phyloP scores from a whole-genome alignment of 805 yeast species.

The Wickerhamomyces queroliae region DNA sequence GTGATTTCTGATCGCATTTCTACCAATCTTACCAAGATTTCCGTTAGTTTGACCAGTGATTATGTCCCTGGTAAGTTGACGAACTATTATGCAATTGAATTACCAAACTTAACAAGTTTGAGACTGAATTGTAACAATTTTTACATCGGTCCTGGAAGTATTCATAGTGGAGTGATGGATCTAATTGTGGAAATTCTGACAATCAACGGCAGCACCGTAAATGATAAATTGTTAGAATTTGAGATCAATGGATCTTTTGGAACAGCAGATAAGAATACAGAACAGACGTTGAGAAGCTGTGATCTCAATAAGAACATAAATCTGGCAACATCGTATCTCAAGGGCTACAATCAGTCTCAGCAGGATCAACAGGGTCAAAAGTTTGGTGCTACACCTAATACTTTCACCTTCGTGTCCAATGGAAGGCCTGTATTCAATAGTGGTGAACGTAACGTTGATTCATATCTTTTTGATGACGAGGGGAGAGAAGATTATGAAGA shows the following conservation, averaged over 20 bases:
- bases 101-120: slow-evolving; percentile 9
- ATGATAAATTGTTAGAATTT: slow-evolving; percentile 3
- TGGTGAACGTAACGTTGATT: background rate
- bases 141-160: background rate
- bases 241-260: slow-evolving; percentile 20
- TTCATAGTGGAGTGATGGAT: background rate
- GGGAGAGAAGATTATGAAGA: slow-evolving; percentile 1
- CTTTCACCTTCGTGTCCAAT: background rate
- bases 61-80: background rate
- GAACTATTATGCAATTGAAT: background rate
- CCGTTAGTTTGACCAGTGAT: slow-evolving; percentile 5
- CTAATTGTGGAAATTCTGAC: background rate
- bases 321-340: slow-evolving; percentile 8
- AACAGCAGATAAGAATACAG: slow-evolving; percentile 11
- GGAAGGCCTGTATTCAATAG: background rate
- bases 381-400: background rate
- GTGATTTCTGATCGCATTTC: slow-evolving; percentile 1
- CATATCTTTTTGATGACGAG: background rate
- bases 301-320: slow-evolving; percentile 6
- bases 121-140: slow-evolving; percentile 6
- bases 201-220: background rate
- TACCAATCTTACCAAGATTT: slow-evolving; percentile 4
- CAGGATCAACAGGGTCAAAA: too few relatives aligned
- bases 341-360: slow-evolving; percentile 4
- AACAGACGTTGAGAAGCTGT: slow-evolving; percentile 13